Percentiles rank a stretch among this genome's conserved stretches.
Conservation (phyloP, 2,329 filamentous ascomycete species). For the Beauveria australis region DNA sequence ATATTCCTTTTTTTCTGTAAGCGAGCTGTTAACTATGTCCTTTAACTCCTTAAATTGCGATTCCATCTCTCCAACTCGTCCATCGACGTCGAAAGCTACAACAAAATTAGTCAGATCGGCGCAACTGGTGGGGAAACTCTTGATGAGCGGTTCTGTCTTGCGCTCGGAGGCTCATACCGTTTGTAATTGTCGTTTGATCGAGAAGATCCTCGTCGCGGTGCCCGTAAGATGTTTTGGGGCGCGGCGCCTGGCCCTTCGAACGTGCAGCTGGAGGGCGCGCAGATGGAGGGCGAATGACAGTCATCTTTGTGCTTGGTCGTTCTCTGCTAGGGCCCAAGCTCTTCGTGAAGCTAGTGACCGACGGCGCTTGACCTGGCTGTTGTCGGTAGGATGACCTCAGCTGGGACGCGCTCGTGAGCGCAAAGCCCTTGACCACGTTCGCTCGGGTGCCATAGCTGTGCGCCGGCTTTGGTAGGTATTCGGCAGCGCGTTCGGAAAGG, state of each 20-base stretch:
- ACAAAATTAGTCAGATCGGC: constrained; percentile 48
- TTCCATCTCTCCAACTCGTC: constrained; percentile 69
- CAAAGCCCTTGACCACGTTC: constrained; percentile 39
- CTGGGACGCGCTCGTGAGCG: constrained; percentile 14
- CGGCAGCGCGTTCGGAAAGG: constrained; percentile 44
- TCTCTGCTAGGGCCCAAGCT: constrained; percentile 50
- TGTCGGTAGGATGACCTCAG: constrained; percentile 28
- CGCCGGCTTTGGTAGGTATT: constrained; percentile 37
- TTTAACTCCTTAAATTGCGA: constrained; percentile 63
- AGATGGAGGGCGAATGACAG: constrained; percentile 41
- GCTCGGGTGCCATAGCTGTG: constrained; percentile 31
- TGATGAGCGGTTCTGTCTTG: neutral
- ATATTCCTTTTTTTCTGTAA: constrained; percentile 58
- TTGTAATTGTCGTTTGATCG: constrained; percentile 24
- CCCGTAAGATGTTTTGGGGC: constrained; percentile 33
- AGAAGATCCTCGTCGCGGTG: constrained; percentile 30
- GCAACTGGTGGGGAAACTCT: constrained; percentile 23
- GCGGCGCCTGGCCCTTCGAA: constrained; percentile 29
- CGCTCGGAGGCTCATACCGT: constrained; percentile 25
- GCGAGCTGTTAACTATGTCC: constrained; percentile 61
- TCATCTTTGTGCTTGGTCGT: constrained; percentile 31
- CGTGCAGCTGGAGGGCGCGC: constrained; percentile 35
- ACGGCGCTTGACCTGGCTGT: constrained; percentile 20
- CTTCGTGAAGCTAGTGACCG: constrained; percentile 43
- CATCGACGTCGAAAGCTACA: constrained; percentile 70